Evolutionary conservation across 345 rosid species (phyloP).

Genomic region (Fremontodendron californicum): DNA sequence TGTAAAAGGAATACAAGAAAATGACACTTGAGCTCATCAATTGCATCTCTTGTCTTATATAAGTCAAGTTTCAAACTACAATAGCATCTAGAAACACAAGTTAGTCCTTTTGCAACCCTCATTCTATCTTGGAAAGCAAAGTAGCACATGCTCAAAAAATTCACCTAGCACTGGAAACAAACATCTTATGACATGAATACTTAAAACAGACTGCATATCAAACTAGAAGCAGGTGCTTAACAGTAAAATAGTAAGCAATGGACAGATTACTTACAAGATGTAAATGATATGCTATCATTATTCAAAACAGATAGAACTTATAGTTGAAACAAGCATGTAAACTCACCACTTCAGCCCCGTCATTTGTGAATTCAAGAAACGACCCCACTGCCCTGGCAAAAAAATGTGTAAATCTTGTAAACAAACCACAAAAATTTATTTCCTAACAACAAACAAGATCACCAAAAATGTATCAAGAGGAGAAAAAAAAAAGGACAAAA

Average conservation of each 20-base stretch:
- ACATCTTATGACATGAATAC: too few species aligned
- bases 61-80: not conserved
- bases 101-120: not conserved
- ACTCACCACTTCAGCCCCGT: slow-evolving; percentile 86
- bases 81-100: not conserved
- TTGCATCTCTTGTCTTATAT: not conserved
- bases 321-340: not conserved
- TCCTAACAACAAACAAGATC: slow-evolving; percentile 5
- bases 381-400: slow-evolving; percentile 98
- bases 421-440: not conserved
- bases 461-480: slow-evolving; percentile 6
- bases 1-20: not conserved
- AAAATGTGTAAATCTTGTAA: slow-evolving; percentile 15
- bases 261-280: not conserved
- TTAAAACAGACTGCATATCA: slow-evolving; percentile 3
- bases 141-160: not conserved
- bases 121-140: slow-evolving; percentile 1
- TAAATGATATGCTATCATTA: not conserved
- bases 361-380: slow-evolving; percentile 81
- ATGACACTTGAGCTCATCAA: not conserved
- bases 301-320: not conserved
- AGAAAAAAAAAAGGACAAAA: not conserved
- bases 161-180: not conserved
- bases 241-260: not conserved
- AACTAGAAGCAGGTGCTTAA: not conserved